Conservation (phyloP, 1,139 yeast species). For the Magnusiomyces fungicola region DNA sequence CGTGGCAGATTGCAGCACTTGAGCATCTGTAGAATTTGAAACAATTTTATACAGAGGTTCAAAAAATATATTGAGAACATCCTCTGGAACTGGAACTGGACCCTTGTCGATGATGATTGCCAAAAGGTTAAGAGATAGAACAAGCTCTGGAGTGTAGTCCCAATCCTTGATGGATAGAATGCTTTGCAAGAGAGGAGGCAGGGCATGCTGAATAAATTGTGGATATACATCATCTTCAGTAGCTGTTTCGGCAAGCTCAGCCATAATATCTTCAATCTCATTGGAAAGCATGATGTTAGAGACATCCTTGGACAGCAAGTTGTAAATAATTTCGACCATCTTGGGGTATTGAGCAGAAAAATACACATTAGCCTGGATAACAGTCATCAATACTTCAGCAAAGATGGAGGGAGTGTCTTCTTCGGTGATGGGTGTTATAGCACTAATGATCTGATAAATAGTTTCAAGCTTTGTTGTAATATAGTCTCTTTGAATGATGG, state of each 20-base stretch:
- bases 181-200: conserved; percentile 44
- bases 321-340: conserved; percentile 49
- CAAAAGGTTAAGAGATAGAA: conserved; percentile 60
- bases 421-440: conserved; percentile 56
- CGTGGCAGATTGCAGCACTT: conserved; percentile 69
- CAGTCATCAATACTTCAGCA: conserved; percentile 59
- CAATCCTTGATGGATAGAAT: conserved; percentile 26
- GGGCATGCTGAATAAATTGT: conserved; percentile 42
- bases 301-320: conserved; percentile 65
- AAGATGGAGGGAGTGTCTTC: conserved; percentile 77
- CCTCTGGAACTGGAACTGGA: conserved; percentile 41
- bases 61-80: conserved; percentile 45
- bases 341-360: conserved; percentile 35
- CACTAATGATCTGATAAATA: conserved; percentile 30
- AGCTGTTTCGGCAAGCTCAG: conserved; percentile 47
- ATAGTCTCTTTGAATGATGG: conserved; percentile 16
- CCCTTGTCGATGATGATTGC: conserved; percentile 47
- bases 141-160: conserved; percentile 44
- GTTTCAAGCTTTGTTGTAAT: conserved; percentile 10
- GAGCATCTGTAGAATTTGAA: conserved; percentile 60
- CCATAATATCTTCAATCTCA: conserved; percentile 56
- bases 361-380: conserved; percentile 42
- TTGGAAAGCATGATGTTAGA: conserved; percentile 59
- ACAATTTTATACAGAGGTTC: conserved; percentile 48
- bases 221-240: conserved; percentile 36